Evolutionary conservation across 2,329 filamentous ascomycete species (phyloP).

Genomic region (Fusarium stilboides): DNA sequence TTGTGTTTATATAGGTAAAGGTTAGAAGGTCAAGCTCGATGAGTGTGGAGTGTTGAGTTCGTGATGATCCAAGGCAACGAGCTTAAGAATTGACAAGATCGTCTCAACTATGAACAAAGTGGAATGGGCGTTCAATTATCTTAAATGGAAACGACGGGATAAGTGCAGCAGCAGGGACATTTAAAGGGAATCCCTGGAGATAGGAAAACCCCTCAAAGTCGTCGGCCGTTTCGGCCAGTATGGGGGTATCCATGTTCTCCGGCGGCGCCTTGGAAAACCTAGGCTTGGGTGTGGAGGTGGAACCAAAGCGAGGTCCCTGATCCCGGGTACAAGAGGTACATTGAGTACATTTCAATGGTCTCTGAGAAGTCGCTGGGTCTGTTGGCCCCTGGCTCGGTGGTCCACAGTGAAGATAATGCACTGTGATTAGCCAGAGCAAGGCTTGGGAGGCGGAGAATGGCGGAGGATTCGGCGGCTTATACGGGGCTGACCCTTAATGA

Average conservation of each 20-base stretch:
- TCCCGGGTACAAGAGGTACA: conserved; percentile 38
- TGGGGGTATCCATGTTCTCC: conserved; percentile 42
- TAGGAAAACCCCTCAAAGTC: conserved; percentile 50
- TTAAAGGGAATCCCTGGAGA: conserved; percentile 44
- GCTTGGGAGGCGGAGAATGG: conserved; percentile 32
- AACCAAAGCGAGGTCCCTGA: conserved; percentile 30
- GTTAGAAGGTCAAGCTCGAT: conserved; percentile 8
- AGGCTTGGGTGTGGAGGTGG: conserved; percentile 44
- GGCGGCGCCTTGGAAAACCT: conserved; percentile 44
- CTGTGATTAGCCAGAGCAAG: conserved; percentile 21
- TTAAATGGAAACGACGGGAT: conserved; percentile 23
- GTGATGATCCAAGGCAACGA: conserved; percentile 14
- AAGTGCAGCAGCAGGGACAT: conserved; percentile 38
- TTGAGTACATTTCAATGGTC: conserved; percentile 3
- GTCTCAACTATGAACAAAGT: conserved; percentile 17
- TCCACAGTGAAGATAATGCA: not conserved
- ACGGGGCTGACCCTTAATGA: conserved; percentile 46
- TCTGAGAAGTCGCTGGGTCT: conserved; percentile 25
- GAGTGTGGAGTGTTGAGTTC: conserved; percentile 13
- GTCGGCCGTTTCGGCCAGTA: conserved; percentile 45
- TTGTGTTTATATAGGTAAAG: not conserved
- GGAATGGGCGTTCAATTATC: conserved; percentile 29
- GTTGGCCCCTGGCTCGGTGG: conserved; percentile 21
- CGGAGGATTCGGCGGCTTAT: conserved; percentile 45
- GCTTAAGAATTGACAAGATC: conserved; percentile 23